Percentiles rank a stretch among this genome's conserved stretches.
Evolutionary conservation across 208 protist species (phyloP).

Genomic region (Trypanosomatidae sp.): DNA sequence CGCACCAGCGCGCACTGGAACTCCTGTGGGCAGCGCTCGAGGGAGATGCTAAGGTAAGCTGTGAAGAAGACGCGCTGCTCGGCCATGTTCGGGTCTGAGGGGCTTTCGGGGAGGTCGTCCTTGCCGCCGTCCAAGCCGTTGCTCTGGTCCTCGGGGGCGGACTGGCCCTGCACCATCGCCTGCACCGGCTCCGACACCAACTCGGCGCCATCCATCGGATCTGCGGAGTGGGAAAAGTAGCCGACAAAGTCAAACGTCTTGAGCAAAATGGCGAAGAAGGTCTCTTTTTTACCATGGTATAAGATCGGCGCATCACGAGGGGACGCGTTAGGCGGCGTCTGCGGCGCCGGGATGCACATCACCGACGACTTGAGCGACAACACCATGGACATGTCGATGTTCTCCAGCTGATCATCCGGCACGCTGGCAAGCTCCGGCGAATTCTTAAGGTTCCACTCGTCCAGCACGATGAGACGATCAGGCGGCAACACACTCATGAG

Average conservation of each 20-base stretch:
- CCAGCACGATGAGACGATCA: conserved; percentile 61
- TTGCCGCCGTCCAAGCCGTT: conserved; percentile 13
- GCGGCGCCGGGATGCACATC: conserved; percentile 30
- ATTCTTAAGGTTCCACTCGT: conserved; percentile 72
- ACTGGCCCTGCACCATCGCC: conserved; percentile 13
- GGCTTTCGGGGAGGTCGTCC: conserved; percentile 4
- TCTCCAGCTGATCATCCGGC: conserved; percentile 40
- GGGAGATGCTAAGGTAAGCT: conserved; percentile 54
- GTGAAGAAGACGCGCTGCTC: conserved; percentile 34
- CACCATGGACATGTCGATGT: conserved; percentile 58
- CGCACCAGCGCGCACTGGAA: conserved; percentile 73
- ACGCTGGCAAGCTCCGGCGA: conserved; percentile 30
- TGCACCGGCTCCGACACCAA: conserved; percentile 10
- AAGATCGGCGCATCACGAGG: conserved; percentile 31
- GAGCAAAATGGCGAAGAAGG: conserved; percentile 80
- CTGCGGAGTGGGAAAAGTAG: conserved; percentile 79
- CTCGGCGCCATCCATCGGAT: conserved; percentile 25
- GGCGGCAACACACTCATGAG: conserved; percentile 42
- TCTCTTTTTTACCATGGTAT: conserved; percentile 70
- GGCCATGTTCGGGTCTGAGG: conserved; percentile 8
- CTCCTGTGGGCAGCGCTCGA: conserved; percentile 48
- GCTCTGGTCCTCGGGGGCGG: conserved; percentile 8
- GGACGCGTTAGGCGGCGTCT: conserved; percentile 20
- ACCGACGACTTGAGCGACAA: conserved; percentile 40
- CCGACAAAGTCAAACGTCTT: conserved; percentile 90